phyloP scores from a whole-genome alignment of 192 early-diverging fungal species.

The Phlyctochytrium bullatum region DNA sequence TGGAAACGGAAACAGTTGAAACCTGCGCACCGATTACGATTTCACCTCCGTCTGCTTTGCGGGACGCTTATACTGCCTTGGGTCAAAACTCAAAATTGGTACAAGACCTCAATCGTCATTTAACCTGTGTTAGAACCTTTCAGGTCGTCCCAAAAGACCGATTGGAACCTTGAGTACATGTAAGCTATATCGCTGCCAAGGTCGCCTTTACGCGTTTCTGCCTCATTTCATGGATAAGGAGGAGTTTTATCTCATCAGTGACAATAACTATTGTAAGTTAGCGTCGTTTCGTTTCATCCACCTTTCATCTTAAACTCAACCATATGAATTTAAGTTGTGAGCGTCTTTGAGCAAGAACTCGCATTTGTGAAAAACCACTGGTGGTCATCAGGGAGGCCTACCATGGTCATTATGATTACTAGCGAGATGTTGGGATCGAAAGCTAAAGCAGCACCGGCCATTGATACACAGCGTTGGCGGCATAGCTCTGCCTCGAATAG shows the following conservation, averaged over 20 bases:
- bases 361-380: conserved; percentile 74
- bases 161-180: conserved; percentile 77
- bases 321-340: conserved; percentile 46
- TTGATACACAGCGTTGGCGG: conserved; percentile 39
- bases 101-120: not conserved
- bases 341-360: conserved; percentile 72
- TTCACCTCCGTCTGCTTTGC: conserved; percentile 65
- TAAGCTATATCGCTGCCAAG: conserved; percentile 78
- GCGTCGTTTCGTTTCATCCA: no score
- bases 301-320: not conserved
- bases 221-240: conserved; percentile 86
- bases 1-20: conserved; percentile 75
- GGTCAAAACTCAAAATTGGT: conserved; percentile 72
- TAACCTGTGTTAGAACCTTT: conserved; percentile 40
- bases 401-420: conserved; percentile 72
- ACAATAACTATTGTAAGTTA: conserved; percentile 65
- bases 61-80: conserved; percentile 71
- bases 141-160: conserved; percentile 72
- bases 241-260: conserved; percentile 81
- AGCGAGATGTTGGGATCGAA: conserved; percentile 67
- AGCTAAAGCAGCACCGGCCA: conserved; percentile 11
- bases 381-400: conserved; percentile 71
- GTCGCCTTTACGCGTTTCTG: conserved; percentile 75
- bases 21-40: conserved; percentile 68
- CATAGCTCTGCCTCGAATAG: conserved; percentile 29